Conservation (phyloP, 352 stramenopile species). For the Albugo candida region DNA sequence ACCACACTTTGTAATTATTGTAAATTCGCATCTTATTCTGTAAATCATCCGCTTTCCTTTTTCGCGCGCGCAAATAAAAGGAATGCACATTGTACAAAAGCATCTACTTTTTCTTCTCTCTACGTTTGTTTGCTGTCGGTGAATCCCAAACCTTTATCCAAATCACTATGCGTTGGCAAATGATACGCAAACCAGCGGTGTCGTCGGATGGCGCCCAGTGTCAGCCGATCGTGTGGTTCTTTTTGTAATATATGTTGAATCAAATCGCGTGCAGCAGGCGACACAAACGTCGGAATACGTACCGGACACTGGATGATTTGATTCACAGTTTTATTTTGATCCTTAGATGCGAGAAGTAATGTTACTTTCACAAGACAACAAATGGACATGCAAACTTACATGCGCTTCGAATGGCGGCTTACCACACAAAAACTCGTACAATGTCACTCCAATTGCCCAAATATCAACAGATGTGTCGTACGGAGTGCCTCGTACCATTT, state of each 20-base stretch:
- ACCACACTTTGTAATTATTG: too few relatives aligned
- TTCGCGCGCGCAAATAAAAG: too few relatives aligned
- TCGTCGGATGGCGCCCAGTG: conserved; percentile 45
- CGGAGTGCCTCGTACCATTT: conserved; percentile 92
- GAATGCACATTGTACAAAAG: too few relatives aligned
- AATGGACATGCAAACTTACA: conserved; percentile 22
- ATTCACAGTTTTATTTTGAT: conserved; percentile 89
- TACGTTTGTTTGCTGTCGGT: too few relatives aligned
- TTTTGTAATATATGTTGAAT: conserved; percentile 67
- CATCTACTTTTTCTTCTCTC: too few relatives aligned
- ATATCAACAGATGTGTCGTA: conserved; percentile 98
- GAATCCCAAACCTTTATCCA: too few relatives aligned
- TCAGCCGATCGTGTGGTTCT: conserved; percentile 28
- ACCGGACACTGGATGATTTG: conserved; percentile 81
- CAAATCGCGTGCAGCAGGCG: conserved; percentile 45
- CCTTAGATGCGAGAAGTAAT: conserved; percentile 22
- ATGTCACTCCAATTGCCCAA: conserved; percentile 96
- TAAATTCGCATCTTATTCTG: too few relatives aligned
- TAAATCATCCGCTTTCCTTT: too few relatives aligned
- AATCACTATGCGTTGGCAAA: not conserved
- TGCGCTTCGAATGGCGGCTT: conserved; percentile 93
- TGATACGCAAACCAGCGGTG: conserved; percentile 40
- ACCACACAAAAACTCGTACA: conserved; percentile 96
- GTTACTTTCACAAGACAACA: too few relatives aligned
- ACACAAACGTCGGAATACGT: conserved; percentile 44